Evolutionary conservation across 805 yeast genomes (phyloP).

Genomic region (Candida coquimbonensis): DNA sequence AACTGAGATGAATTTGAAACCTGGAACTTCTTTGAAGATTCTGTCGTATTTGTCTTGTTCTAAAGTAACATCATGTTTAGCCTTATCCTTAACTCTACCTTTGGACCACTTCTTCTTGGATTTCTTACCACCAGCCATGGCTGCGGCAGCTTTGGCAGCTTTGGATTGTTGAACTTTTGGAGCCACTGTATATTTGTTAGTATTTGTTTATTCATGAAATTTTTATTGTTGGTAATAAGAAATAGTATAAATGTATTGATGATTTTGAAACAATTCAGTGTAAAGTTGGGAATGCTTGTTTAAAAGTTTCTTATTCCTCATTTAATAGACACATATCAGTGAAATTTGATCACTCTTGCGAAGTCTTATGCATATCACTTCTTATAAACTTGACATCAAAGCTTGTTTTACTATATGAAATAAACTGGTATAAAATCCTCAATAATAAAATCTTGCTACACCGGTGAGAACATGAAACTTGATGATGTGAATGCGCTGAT

Average conservation of each 20-base stretch:
- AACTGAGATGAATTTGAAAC: constrained; percentile 96
- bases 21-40: constrained; percentile 98
- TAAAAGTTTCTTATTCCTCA: too few relatives aligned
- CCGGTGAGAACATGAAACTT: too few relatives aligned
- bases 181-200: constrained; percentile 59
- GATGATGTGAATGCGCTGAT: too few relatives aligned
- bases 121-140: constrained; percentile 99
- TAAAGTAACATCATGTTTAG: constrained; percentile 93
- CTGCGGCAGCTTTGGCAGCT: constrained; percentile 99
- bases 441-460: too few relatives aligned
- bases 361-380: too few relatives aligned
- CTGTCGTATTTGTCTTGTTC: constrained; percentile 99
- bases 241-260: not conserved
- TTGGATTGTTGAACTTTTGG: constrained; percentile 98
- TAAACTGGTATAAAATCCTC: too few relatives aligned
- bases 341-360: too few relatives aligned
- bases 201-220: constrained; percentile 3
- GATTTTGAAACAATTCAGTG: too few relatives aligned
- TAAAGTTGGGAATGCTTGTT: too few relatives aligned
- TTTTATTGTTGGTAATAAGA: not conserved
- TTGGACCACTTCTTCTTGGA: constrained; percentile 99
- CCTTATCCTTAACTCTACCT: constrained; percentile 99
- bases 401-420: too few relatives aligned
- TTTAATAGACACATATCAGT: too few relatives aligned
- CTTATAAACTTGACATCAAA: too few relatives aligned